Percentiles rank a stretch among this genome's conserved stretches.
phyloP scores from a whole-genome alignment of 768 basidiomycete genomes.

The Kwoniella sp. region DNA sequence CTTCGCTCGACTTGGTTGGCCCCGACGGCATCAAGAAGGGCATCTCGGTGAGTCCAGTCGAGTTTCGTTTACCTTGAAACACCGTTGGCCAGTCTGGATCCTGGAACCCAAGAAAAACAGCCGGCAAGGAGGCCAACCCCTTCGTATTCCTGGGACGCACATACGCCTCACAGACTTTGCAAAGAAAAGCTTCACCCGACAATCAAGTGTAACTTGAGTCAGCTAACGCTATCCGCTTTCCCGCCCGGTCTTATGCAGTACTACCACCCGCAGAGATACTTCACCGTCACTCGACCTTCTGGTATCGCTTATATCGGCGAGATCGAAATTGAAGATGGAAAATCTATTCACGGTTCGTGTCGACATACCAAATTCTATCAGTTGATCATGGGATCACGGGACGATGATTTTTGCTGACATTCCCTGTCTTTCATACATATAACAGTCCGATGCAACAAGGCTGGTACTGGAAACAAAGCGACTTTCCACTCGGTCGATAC shows the following conservation, averaged over 20 bases:
- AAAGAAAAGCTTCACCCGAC: no score
- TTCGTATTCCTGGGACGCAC: no score
- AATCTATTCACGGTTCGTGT: conserved; percentile 51
- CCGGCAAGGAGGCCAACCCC: no score
- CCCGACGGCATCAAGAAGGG: conserved; percentile 44
- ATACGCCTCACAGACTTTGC: no score
- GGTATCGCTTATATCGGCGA: conserved; percentile 53
- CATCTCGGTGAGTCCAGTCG: conserved; percentile 38
- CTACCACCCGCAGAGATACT: conserved; percentile 51
- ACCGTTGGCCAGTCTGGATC: no score
- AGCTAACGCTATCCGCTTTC: neutral
- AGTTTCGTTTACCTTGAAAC: neutral
- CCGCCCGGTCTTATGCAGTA: conserved; percentile 22
- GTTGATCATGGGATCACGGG: neutral
- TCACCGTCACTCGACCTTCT: conserved; percentile 45
- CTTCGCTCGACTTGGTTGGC: conserved; percentile 40
- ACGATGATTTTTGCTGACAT: no score
- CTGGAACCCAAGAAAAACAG: no score
- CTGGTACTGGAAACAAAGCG: conserved; percentile 25
- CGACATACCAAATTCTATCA: neutral
- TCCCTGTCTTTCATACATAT: no score
- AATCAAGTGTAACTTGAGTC: no score
- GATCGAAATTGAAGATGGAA: conserved; percentile 53
- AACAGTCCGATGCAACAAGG: conserved; percentile 47
- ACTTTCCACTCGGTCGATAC: conserved; percentile 55